These are phyloP conservation scores for Quercus cerris DNA, from an alignment of 306 rosid genomes.

Conservation along the genomic window DNA sequence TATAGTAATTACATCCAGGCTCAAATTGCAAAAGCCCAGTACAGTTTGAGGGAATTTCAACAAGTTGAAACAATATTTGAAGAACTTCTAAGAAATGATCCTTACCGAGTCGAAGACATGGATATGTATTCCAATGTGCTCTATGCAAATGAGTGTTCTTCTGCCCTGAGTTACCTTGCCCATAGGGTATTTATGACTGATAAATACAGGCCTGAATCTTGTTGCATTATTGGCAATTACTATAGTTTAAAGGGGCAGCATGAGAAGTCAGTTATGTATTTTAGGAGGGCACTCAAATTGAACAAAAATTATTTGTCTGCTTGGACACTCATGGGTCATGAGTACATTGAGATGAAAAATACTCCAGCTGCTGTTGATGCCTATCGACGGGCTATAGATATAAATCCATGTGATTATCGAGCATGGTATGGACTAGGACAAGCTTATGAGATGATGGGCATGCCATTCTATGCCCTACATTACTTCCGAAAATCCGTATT, in stretches of 20 bases:
- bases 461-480: conserved; percentile 93
- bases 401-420: conserved; percentile 84
- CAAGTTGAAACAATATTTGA: conserved; percentile 94
- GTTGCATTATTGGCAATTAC: conserved; percentile 96
- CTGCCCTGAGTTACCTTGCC: conserved; percentile 93
- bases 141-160: conserved; percentile 81
- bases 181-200: conserved; percentile 92
- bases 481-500: conserved; percentile 89
- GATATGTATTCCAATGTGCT: conserved; percentile 98
- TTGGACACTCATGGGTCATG: conserved; percentile 99
- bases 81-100: conserved; percentile 89
- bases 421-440: conserved; percentile 99
- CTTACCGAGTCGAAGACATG: conserved; percentile 95
- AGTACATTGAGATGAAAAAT: conserved; percentile 97
- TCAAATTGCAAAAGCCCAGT: conserved; percentile 88
- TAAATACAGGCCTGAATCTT: conserved; percentile 96
- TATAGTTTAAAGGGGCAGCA: conserved; percentile 97
- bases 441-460: conserved; percentile 98
- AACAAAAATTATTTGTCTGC: conserved; percentile 92
- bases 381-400: conserved; percentile 90
- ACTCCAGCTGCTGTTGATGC: conserved; percentile 98
- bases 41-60: conserved; percentile 90
- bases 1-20: conserved; percentile 88
- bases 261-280: conserved; percentile 89
- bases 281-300: conserved; percentile 93